Conservation (phyloP, 352 stramenopile genomes). For the Globisporangium uncinulatum region DNA sequence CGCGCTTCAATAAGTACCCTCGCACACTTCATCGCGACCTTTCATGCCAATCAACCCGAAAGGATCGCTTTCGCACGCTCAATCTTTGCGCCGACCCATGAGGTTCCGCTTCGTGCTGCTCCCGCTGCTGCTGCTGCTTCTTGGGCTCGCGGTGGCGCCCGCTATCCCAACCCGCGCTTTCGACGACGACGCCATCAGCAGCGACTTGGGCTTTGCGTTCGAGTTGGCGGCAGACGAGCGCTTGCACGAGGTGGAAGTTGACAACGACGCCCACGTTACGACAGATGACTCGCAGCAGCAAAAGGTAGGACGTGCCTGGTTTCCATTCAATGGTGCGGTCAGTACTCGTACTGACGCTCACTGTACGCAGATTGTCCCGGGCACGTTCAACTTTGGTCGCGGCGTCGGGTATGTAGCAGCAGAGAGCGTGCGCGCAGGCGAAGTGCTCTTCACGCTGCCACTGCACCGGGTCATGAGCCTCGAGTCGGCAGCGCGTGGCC, state of each 20-base stretch:
- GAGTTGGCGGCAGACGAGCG: conserved; percentile 6
- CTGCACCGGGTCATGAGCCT: conserved; percentile 36
- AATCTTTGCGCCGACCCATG: too few species aligned
- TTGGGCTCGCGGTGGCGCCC: background rate
- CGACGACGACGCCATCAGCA: conserved; percentile 5
- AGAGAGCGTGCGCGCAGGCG: conserved; percentile 1
- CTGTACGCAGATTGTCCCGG: conserved; percentile 13
- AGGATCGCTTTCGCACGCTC: too few species aligned
- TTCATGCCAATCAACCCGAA: background rate
- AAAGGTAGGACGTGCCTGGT: background rate
- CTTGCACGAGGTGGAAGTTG: background rate
- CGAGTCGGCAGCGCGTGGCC: conserved; percentile 18
- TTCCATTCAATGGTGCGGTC: background rate
- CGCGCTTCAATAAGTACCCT: too few species aligned
- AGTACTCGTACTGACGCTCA: background rate
- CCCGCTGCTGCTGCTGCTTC: background rate
- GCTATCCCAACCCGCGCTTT: background rate
- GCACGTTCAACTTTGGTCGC: conserved; percentile 41
- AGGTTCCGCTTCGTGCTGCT: background rate
- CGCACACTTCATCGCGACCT: too few species aligned
- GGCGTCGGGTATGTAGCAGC: conserved; percentile 24
- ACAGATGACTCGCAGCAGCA: background rate
- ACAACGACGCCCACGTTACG: background rate
- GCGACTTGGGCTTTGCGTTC: conserved; percentile 12
- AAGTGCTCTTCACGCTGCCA: conserved; percentile 25